Evolutionary conservation across 2,329 filamentous ascomycete species (phyloP).

Genomic region (Sclerotinia minor): DNA sequence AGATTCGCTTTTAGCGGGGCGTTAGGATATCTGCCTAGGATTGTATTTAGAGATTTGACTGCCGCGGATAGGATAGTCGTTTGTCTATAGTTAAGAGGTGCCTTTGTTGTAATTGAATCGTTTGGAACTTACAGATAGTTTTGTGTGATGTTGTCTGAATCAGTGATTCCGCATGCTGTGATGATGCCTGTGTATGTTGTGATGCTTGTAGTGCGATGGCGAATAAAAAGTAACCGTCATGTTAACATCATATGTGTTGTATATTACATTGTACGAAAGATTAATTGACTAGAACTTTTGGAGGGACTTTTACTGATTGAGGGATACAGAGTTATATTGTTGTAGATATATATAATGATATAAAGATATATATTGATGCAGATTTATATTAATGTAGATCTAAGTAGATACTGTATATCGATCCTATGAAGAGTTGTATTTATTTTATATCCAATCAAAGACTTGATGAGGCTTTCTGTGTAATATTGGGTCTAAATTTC

Average conservation of each 20-base stretch:
- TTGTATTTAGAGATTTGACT: neutral
- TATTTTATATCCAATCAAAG: neutral
- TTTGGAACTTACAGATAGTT: neutral
- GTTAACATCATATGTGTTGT: too few relatives aligned
- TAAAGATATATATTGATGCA: neutral
- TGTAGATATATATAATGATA: neutral
- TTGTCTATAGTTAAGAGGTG: too few relatives aligned
- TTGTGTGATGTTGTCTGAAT: neutral
- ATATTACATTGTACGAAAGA: too few relatives aligned
- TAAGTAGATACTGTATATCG: too few relatives aligned
- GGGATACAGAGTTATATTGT: too few relatives aligned
- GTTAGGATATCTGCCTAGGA: constrained; percentile 10
- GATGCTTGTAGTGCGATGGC: neutral
- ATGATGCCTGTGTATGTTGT: too few relatives aligned
- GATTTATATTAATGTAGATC: too few relatives aligned
- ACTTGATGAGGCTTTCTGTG: neutral
- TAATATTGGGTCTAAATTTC: neutral
- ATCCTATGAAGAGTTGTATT: too few relatives aligned
- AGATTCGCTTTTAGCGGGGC: constrained; percentile 14
- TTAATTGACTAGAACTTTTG: too few relatives aligned
- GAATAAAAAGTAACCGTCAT: too few relatives aligned
- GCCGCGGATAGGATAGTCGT: constrained; percentile 1
- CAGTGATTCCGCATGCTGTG: neutral
- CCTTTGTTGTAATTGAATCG: neutral
- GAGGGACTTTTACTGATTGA: too few relatives aligned